Evolutionary conservation across 345 rosid species (phyloP).

Genomic region (Pistacia atlantica): DNA sequence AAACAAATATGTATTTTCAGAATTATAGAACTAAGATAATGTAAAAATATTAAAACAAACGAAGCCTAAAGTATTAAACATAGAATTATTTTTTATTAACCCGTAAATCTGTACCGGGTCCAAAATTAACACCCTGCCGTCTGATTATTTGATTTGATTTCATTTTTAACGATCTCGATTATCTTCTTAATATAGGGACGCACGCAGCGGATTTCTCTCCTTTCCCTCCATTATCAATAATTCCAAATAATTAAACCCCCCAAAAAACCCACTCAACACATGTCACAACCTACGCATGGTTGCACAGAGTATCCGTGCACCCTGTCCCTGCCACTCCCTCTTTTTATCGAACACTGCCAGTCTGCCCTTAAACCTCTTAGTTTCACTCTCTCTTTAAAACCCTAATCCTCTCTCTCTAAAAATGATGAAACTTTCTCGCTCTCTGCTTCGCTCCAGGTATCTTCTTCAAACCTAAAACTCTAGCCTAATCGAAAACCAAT

Average conservation of each 20-base stretch:
- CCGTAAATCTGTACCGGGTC: too few relatives aligned
- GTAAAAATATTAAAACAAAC: too few relatives aligned
- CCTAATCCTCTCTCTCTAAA: background rate
- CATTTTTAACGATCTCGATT: too few relatives aligned
- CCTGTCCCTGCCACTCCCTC: background rate
- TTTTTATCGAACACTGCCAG: too few relatives aligned
- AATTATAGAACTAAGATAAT: too few relatives aligned
- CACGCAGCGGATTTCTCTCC: background rate
- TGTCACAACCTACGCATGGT: background rate
- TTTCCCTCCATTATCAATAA: background rate
- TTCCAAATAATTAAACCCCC: background rate
- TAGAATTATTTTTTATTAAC: too few relatives aligned
- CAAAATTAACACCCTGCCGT: too few relatives aligned
- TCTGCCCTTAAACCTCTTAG: background rate
- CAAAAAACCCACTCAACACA: background rate
- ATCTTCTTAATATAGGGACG: background rate
- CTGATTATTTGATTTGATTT: too few relatives aligned
- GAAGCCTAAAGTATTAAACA: too few relatives aligned
- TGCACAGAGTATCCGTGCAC: background rate
- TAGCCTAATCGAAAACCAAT: background rate
- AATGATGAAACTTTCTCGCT: conserved; percentile 45
- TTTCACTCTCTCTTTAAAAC: background rate
- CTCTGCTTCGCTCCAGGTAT: conserved; percentile 43
- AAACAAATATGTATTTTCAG: too few relatives aligned
- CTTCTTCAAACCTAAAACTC: background rate